Conservation (phyloP, 2,329 filamentous ascomycete genomes). For the Fusarium sp. region DNA sequence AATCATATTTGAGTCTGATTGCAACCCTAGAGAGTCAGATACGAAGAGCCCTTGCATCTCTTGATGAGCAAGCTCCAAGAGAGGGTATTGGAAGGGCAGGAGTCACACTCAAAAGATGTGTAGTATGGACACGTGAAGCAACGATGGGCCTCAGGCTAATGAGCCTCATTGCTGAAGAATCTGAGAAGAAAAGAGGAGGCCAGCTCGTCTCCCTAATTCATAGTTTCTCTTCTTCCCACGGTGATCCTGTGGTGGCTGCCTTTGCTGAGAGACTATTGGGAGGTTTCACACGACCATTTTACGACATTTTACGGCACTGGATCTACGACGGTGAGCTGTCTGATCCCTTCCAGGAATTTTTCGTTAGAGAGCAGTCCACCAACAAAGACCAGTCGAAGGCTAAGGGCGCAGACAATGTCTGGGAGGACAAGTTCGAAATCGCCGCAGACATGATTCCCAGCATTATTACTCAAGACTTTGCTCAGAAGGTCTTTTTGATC, state of each 20-base stretch:
- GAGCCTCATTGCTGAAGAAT: conserved; percentile 94
- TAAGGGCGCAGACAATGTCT: conserved; percentile 85
- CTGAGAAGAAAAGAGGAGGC: conserved; percentile 84
- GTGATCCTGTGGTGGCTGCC: conserved; percentile 91
- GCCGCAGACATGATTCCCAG: conserved; percentile 88
- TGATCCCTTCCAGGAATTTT: conserved; percentile 97
- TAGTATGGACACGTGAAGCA: conserved; percentile 97
- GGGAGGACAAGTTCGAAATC: conserved; percentile 97
- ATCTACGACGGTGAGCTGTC: conserved; percentile 98
- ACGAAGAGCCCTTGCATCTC: conserved; percentile 78
- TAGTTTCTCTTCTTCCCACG: conserved; percentile 90
- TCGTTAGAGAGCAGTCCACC: conserved; percentile 83
- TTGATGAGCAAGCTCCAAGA: conserved; percentile 76
- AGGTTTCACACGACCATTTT: conserved; percentile 93
- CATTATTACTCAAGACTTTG: conserved; percentile 93
- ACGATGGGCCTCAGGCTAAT: conserved; percentile 95
- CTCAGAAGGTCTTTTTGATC: conserved; percentile 95
- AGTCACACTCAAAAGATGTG: conserved; percentile 93
- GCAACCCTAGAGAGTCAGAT: conserved; percentile 95
- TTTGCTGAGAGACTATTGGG: conserved; percentile 91
- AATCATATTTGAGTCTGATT: conserved; percentile 90
- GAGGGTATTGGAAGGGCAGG: conserved; percentile 84
- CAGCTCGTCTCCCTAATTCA: conserved; percentile 95
- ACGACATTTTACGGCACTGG: conserved; percentile 95
- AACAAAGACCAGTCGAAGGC: conserved; percentile 63